Evolutionary conservation across 2,329 filamentous ascomycete genomes (phyloP).

Genomic region (Macrophomina tecta): DNA sequence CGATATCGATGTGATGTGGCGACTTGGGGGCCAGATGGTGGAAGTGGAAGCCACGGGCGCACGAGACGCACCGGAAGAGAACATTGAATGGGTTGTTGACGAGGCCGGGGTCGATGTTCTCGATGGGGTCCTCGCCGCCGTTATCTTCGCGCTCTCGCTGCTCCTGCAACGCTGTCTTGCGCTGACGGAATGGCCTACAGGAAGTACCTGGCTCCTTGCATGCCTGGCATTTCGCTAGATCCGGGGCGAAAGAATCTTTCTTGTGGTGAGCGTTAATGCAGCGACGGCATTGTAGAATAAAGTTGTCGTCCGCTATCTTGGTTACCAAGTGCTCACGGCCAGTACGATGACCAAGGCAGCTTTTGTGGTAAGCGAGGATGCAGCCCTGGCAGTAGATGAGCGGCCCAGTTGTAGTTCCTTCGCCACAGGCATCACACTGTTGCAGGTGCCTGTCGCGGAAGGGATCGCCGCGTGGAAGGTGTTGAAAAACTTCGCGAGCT

Average conservation of each 20-base stretch:
- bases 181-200: conserved; percentile 76
- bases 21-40: conserved; percentile 73
- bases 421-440: conserved; percentile 75
- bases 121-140: conserved; percentile 76
- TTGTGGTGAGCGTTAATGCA: conserved; percentile 74
- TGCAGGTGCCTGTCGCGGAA: conserved; percentile 75
- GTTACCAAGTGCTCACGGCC: conserved; percentile 86
- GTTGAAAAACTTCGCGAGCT: conserved; percentile 74
- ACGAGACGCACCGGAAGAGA: conserved; percentile 81
- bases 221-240: conserved; percentile 71
- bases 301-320: conserved; percentile 76
- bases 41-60: conserved; percentile 81
- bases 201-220: conserved; percentile 71
- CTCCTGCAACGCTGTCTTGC: conserved; percentile 78
- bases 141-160: conserved; percentile 83
- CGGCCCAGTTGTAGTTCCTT: conserved; percentile 65
- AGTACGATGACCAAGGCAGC: conserved; percentile 76
- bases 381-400: conserved; percentile 93
- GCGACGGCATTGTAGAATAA: conserved; percentile 87
- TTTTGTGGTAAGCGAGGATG: conserved; percentile 79
- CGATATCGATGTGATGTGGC: conserved; percentile 50
- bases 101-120: conserved; percentile 64
- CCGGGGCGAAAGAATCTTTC: conserved; percentile 73
- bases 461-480: conserved; percentile 63
- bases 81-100: conserved; percentile 79